Percentiles rank a stretch among this genome's conserved stretches.
These are phyloP conservation scores for Meira nashicola DNA, from an alignment of 1,284 basidiomycete species.

Conservation along the genomic window DNA sequence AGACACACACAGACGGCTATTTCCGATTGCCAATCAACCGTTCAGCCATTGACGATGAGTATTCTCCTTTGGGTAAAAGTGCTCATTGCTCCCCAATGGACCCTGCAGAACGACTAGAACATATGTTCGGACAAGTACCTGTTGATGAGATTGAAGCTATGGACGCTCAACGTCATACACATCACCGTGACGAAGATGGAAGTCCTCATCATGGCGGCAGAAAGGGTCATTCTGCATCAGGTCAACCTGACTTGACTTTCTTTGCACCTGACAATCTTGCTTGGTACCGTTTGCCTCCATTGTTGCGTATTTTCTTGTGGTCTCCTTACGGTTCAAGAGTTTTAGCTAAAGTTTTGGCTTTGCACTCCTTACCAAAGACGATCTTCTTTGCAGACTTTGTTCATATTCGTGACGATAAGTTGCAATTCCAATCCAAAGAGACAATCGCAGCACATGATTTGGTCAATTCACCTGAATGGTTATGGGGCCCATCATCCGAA, in stretches of 20 bases:
- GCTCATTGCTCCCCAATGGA: too few species aligned
- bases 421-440: constrained; percentile 19
- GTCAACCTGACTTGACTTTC: constrained; percentile 61
- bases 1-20: constrained; percentile 21
- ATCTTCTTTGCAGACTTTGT: constrained; percentile 62
- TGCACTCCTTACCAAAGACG: constrained; percentile 63
- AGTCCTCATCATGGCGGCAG: constrained; percentile 26
- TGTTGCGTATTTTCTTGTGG: constrained; percentile 64
- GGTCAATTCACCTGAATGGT: constrained; percentile 8
- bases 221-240: constrained; percentile 49
- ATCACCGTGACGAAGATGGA: constrained; percentile 50
- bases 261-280: constrained; percentile 67
- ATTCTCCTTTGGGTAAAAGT: too few species aligned
- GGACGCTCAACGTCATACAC: constrained; percentile 57
- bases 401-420: constrained; percentile 35
- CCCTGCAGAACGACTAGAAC: not conserved
- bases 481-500: constrained; percentile 22
- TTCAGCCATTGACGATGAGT: not conserved
- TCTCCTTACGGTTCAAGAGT: constrained; percentile 63
- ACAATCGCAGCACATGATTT: constrained; percentile 25
- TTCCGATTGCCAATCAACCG: constrained; percentile 11
- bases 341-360: constrained; percentile 64
- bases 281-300: constrained; percentile 61
- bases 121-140: not conserved
- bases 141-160: constrained; percentile 57